These are phyloP conservation scores for Mucor plumbeus DNA, from an alignment of 371 early-diverging fungal genomes.

Conservation along the genomic window DNA sequence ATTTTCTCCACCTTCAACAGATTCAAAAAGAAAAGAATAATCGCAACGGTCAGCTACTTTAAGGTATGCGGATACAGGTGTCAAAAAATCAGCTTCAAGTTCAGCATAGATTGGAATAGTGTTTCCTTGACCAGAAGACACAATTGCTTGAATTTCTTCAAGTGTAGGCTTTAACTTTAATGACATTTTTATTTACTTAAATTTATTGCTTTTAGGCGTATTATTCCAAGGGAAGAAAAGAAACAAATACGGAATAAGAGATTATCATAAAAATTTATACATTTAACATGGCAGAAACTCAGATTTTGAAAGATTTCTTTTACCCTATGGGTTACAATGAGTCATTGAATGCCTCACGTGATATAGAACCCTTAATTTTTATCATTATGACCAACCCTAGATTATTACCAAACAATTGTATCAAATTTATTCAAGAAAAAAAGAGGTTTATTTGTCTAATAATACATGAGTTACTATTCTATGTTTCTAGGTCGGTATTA, in stretches of 20 bases:
- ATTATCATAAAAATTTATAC: conserved; percentile 4
- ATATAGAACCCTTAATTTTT: neutral
- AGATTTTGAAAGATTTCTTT: neutral
- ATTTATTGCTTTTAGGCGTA: neutral
- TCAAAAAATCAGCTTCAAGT: conserved; percentile 90
- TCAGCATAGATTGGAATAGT: conserved; percentile 89
- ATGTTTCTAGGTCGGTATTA: neutral
- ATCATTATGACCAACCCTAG: neutral
- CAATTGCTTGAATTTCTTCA: conserved; percentile 70
- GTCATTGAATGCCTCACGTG: conserved; percentile 2
- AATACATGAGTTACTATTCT: neutral
- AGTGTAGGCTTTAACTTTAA: conserved; percentile 68
- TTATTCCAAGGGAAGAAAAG: neutral
- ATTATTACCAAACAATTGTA: neutral
- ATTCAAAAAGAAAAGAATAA: conserved; percentile 93
- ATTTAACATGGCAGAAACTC: neutral
- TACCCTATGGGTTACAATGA: conserved; percentile 10
- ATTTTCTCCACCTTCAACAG: conserved; percentile 93
- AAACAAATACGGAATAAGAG: neutral
- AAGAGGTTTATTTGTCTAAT: neutral
- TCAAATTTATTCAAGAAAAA: neutral
- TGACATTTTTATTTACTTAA: conserved; percentile 23
- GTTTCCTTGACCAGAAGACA: conserved; percentile 70
- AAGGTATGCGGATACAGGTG: conserved; percentile 96
- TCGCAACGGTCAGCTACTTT: conserved; percentile 79